Base-by-base conservation (phyloP, 805 yeast genomes). In the Yamadazyma philogaea region DNA sequence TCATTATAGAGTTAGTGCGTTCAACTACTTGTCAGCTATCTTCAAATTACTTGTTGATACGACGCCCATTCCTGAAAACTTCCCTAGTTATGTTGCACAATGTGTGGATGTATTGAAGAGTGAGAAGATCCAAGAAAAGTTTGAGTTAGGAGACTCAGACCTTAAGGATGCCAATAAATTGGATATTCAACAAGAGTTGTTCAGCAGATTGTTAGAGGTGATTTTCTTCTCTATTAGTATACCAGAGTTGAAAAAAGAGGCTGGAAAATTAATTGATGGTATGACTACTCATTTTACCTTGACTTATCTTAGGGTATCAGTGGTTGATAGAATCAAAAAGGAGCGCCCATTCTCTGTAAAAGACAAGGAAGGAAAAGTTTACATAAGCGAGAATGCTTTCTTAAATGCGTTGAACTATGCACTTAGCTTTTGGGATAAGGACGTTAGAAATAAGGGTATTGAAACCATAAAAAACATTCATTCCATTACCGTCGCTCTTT, bases 221-320 rank as follows among this genome's bases (percentile, higher is more conserved):
- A 54, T 90, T 5, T 88, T 88, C 60, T 82, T 76, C 58, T 75
- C 97, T 0, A 79, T 84, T 2, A 84, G 95, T 0, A 74, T 89
- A 32, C 81, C 81, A 0, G 93, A 85, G 40, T 66, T 86, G 7
- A 73, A 74, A 41, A 84, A 78, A 0, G 88, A 86, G 30, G 95
- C 96, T 0, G 61, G 66, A 19, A 56, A 47, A 5, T 66, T 90
- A 41, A 73, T 89, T 21, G 73, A 75, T 37, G 80, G 86, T 38
- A 59, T 91, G 6, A 77, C 91, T 20, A 83, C 81, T 42, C 98
- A 93, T 59, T 81, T 86, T 48, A 81, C 89, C 7, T 66, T 93
- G 44, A 66, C 88, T 7, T 87, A 89, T 49, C 74, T 90, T 34
- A 86, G 89, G 14, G 81, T 82, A 31, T 82, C 87, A 0, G 73